These are phyloP conservation scores for Ottelia alismoides DNA, from an alignment of 106 monocot genomes.

Conservation along the genomic window DNA sequence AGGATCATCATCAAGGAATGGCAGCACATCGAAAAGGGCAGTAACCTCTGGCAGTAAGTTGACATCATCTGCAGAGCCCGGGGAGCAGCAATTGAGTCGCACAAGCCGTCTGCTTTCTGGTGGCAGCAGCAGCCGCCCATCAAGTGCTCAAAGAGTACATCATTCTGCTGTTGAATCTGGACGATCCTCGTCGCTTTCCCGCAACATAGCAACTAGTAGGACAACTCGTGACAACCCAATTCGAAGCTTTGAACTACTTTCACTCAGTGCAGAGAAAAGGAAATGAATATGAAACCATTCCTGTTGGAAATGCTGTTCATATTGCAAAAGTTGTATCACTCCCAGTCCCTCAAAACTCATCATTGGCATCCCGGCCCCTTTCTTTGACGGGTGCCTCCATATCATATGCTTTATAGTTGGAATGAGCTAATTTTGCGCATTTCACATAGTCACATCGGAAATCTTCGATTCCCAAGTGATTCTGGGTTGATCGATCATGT, in stretches of 20 bases:
- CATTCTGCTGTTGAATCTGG: slow-evolving; percentile 28
- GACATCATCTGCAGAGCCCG: slow-evolving; percentile 31
- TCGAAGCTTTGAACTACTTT: slow-evolving; percentile 48
- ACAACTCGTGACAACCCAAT: slow-evolving; percentile 24
- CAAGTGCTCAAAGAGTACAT: slow-evolving; percentile 31
- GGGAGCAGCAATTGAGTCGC: slow-evolving; percentile 23
- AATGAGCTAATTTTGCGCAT: too few relatives aligned
- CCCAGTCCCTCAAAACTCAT: too few relatives aligned
- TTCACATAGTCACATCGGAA: too few relatives aligned
- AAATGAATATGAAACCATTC: too few relatives aligned
- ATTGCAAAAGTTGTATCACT: too few relatives aligned
- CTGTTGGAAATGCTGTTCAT: too few relatives aligned
- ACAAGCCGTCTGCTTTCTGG: slow-evolving; percentile 29
- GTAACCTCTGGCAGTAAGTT: slow-evolving; percentile 19
- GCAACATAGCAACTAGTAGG: slow-evolving; percentile 12
- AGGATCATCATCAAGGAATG: slow-evolving; percentile 37
- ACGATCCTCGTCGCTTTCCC: slow-evolving; percentile 32
- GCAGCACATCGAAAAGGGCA: slow-evolving; percentile 55
- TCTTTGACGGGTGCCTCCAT: too few relatives aligned
- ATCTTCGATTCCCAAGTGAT: too few relatives aligned
- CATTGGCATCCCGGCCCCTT: too few relatives aligned
- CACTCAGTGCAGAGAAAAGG: slow-evolving; percentile 48
- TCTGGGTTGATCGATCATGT: too few relatives aligned
- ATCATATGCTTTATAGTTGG: too few relatives aligned
- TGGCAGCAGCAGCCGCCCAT: slow-evolving; percentile 27